Percentiles rank a stretch among this genome's conserved stretches.
phyloP scores from a whole-genome alignment of 2,329 filamentous ascomycete genomes.

The Aureobasidium sp. region DNA sequence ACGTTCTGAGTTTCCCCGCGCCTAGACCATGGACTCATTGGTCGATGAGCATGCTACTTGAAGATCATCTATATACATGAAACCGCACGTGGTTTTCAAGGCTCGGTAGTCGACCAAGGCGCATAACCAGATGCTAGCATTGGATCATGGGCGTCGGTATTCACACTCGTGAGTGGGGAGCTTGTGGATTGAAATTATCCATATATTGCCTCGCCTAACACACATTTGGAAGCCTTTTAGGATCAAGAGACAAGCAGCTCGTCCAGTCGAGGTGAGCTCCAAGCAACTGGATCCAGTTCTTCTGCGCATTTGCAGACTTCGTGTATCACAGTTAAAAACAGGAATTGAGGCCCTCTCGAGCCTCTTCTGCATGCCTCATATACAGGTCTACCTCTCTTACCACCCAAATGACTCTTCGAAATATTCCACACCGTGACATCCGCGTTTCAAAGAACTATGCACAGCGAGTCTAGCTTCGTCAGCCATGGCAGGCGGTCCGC shows the following conservation, averaged over 20 bases:
- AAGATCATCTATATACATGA: neutral
- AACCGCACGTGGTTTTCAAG: neutral
- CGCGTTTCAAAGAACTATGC: neutral
- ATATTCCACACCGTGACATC: constrained; percentile 1
- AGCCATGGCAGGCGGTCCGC: constrained; percentile 13
- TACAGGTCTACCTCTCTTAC: neutral
- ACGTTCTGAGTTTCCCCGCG: neutral
- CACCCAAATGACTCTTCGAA: constrained; percentile 15
- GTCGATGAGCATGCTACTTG: neutral
- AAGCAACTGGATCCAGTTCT: too few species aligned
- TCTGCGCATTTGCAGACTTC: too few species aligned
- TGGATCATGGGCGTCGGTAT: neutral
- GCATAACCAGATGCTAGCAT: neutral
- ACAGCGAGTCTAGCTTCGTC: constrained; percentile 10
- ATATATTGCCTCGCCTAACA: too few species aligned
- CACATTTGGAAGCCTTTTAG: too few species aligned
- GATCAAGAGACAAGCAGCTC: too few species aligned
- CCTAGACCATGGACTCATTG: neutral
- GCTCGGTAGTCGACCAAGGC: neutral
- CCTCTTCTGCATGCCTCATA: neutral
- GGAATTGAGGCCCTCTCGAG: too few species aligned
- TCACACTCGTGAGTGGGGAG: neutral
- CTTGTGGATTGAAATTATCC: too few species aligned
- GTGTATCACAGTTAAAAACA: too few species aligned
- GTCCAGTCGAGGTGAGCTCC: too few species aligned